Percentiles rank a stretch among this genome's conserved stretches.
phyloP scores from a whole-genome alignment of 257 asterid species.

The Solanum clarkiae region DNA sequence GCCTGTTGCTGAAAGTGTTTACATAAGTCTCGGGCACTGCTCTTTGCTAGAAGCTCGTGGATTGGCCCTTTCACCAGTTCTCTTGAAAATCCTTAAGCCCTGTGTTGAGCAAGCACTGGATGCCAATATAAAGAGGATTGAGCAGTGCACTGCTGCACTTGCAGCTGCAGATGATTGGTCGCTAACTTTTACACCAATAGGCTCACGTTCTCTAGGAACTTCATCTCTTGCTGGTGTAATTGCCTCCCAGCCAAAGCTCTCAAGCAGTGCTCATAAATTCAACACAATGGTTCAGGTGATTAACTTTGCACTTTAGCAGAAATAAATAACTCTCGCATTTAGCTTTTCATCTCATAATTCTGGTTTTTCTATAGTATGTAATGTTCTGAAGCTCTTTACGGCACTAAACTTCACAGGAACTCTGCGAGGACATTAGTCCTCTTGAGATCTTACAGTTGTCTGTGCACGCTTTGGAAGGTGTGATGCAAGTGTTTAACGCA shows the following conservation, averaged over 20 bases:
- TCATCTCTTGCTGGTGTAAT: slow-evolving; percentile 18
- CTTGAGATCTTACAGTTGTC: slow-evolving; percentile 59
- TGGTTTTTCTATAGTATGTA: background rate
- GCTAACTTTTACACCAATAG: slow-evolving; percentile 38
- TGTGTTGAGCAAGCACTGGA: slow-evolving; percentile 60
- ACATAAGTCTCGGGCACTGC: slow-evolving; percentile 73
- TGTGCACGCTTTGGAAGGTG: slow-evolving; percentile 68
- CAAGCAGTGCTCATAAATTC: slow-evolving; percentile 70
- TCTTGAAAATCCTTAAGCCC: slow-evolving; percentile 58
- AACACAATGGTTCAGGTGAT: slow-evolving; percentile 80
- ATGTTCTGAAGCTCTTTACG: background rate
- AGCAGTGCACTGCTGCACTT: slow-evolving; percentile 63
- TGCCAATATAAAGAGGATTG: slow-evolving; percentile 60
- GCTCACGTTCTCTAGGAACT: slow-evolving; percentile 50
- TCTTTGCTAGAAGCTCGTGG: slow-evolving; percentile 71
- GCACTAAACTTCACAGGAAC: slow-evolving; percentile 30
- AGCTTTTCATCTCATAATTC: background rate
- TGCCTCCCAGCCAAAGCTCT: slow-evolving; percentile 60
- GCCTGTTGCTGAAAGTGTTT: slow-evolving; percentile 69
- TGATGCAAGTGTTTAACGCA: slow-evolving; percentile 49
- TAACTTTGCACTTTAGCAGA: background rate
- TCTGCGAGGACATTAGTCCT: slow-evolving; percentile 82
- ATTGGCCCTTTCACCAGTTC: slow-evolving; percentile 71
- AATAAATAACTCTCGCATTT: background rate
- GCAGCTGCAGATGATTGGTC: slow-evolving; percentile 91